Conservation (phyloP, 1,139 yeast species). For the Yamadazyma triangularis region DNA sequence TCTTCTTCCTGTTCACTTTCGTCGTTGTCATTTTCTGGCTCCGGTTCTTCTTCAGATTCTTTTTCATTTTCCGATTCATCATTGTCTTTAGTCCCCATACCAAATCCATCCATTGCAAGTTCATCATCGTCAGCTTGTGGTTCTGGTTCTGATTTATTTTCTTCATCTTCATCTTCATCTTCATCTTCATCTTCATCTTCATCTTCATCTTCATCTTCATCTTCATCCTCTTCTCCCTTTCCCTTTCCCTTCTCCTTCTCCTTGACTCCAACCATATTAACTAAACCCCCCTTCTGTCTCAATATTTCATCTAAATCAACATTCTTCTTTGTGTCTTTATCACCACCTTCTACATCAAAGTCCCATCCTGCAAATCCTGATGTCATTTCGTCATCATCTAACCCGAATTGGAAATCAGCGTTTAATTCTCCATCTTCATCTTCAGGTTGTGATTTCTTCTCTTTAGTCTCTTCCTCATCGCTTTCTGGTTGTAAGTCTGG, state of each 20-base stretch:
- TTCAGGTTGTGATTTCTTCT: constrained; percentile 1
- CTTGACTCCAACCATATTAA: constrained; percentile 43
- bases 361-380: constrained; percentile 77
- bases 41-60: constrained; percentile 16
- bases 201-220: constrained; percentile 24
- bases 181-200: constrained; percentile 23
- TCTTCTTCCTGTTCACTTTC: too few relatives aligned
- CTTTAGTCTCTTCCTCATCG: constrained; percentile 17
- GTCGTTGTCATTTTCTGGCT: constrained; percentile 22
- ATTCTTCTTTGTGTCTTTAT: constrained; percentile 40
- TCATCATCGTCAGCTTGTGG: constrained; percentile 58
- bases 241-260: constrained; percentile 29
- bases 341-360: constrained; percentile 48
- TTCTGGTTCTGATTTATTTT: too few relatives aligned
- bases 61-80: constrained; percentile 21
- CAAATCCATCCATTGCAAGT: constrained; percentile 67
- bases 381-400: constrained; percentile 42
- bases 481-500: constrained; percentile 15
- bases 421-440: constrained; percentile 50
- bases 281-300: constrained; percentile 73
- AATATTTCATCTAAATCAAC: constrained; percentile 88
- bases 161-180: constrained; percentile 20
- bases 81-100: constrained; percentile 52
- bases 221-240: constrained; percentile 31
- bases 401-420: constrained; percentile 65